phyloP scores from a whole-genome alignment of 2,329 filamentous ascomycete genomes.

The Ceratocystiopsis minuta region DNA sequence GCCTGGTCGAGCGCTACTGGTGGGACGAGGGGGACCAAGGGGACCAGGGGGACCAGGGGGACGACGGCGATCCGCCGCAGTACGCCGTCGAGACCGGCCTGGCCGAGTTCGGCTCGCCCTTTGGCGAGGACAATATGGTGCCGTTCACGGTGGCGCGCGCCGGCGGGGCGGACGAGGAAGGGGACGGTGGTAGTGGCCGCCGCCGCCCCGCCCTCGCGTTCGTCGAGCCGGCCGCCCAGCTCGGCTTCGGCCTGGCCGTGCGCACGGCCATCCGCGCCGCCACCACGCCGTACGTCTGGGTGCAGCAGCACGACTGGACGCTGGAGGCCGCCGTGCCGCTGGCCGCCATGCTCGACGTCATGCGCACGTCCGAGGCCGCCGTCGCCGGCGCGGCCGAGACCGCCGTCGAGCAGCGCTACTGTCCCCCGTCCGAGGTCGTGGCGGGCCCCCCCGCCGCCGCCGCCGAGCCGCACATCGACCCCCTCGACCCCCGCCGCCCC shows the following conservation, averaged over 20 bases:
- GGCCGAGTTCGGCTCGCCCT: constrained; percentile 29
- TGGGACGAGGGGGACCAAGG: too few relatives aligned
- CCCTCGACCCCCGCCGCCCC: not conserved
- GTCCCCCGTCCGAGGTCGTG: not conserved
- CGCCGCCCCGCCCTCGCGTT: constrained; percentile 23
- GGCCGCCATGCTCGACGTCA: constrained; percentile 24
- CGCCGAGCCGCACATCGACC: not conserved
- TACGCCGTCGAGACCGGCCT: constrained; percentile 10
- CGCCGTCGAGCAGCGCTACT: not conserved
- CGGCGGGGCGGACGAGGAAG: too few relatives aligned
- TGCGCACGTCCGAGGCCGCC: constrained; percentile 17
- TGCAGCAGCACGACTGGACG: constrained; percentile 40
- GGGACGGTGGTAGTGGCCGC: too few relatives aligned
- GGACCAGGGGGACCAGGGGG: too few relatives aligned
- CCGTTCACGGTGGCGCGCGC: constrained; percentile 19
- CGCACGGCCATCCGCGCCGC: constrained; percentile 29
- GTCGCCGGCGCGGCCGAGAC: not conserved
- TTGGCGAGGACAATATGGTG: constrained; percentile 17
- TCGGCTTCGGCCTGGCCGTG: constrained; percentile 36
- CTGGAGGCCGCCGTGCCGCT: constrained; percentile 28
- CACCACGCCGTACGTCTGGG: constrained; percentile 33
- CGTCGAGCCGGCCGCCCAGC: constrained; percentile 25
- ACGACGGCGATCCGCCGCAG: not conserved
- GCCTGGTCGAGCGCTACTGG: constrained; percentile 16
- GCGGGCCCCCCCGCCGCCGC: not conserved